phyloP scores from a whole-genome alignment of 768 basidiomycete genomes.

The Lentinula edodes region DNA sequence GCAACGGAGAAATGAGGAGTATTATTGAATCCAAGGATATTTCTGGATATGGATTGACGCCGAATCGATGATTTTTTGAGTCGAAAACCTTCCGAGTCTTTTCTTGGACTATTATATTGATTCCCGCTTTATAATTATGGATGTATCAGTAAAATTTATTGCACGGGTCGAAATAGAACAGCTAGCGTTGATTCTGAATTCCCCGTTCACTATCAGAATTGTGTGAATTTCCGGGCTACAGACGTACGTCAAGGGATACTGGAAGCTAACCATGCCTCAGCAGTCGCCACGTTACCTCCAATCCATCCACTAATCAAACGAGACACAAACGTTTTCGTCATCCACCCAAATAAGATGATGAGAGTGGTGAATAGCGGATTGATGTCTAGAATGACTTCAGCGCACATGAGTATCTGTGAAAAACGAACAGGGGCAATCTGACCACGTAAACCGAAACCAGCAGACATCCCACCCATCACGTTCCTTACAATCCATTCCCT shows the following conservation, averaged over 20 bases:
- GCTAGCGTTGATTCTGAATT: neutral
- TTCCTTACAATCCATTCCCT: slow-evolving; percentile 84
- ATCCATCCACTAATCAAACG: slow-evolving; percentile 63
- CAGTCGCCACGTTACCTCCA: slow-evolving; percentile 47
- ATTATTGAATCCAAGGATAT: neutral
- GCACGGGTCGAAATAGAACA: neutral
- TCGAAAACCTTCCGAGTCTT: neutral
- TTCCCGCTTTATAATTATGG: neutral
- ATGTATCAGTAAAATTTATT: neutral
- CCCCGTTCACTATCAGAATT: neutral
- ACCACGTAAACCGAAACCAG: slow-evolving; percentile 84
- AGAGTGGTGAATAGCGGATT: slow-evolving; percentile 69
- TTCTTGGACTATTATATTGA: neutral
- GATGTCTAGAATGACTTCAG: slow-evolving; percentile 63
- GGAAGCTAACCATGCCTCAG: slow-evolving; percentile 76
- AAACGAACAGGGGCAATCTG: slow-evolving; percentile 9
- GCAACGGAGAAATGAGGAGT: neutral
- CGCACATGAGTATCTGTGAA: neutral
- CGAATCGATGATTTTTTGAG: neutral
- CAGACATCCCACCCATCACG: slow-evolving; percentile 79
- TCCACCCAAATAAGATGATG: slow-evolving; percentile 75
- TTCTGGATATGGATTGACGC: neutral
- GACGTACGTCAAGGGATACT: slow-evolving; percentile 81
- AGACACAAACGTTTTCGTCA: slow-evolving; percentile 58
- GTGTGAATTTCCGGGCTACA: neutral